Conservation (phyloP, 202 grass and related monocot species). For the Zoysia matrella region DNA sequence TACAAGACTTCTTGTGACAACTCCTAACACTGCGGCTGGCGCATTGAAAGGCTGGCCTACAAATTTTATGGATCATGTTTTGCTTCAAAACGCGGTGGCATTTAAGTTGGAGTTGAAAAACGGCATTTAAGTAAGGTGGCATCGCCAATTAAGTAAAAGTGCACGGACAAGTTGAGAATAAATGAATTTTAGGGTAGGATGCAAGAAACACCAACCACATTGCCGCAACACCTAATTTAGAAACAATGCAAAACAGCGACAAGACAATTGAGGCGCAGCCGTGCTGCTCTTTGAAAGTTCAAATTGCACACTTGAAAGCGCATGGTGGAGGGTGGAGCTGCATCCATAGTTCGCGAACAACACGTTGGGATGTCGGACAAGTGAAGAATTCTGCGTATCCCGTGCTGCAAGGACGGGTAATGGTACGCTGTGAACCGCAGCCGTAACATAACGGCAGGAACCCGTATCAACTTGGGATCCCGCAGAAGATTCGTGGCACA, state of each 20-base stretch:
- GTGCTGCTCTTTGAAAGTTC: not conserved
- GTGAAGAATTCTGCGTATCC: not conserved
- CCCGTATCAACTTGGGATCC: constrained; percentile 6
- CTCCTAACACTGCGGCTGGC: not conserved
- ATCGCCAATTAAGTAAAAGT: too few species aligned
- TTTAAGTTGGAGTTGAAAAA: too few species aligned
- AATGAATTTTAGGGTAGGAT: not conserved
- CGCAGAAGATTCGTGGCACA: not conserved
- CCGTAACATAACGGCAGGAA: not conserved
- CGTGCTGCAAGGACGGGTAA: not conserved
- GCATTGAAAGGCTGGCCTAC: too few species aligned
- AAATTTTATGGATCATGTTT: too few species aligned
- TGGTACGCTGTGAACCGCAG: not conserved
- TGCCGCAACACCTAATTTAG: not conserved
- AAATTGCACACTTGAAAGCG: constrained; percentile 15
- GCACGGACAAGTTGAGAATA: too few species aligned
- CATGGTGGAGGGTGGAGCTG: not conserved
- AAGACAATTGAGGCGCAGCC: not conserved
- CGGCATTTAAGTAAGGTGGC: too few species aligned
- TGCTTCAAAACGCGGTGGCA: too few species aligned
- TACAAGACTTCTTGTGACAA: not conserved
- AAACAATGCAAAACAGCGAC: too few species aligned
- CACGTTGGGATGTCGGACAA: not conserved
- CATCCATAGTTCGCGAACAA: not conserved
- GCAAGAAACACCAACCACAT: not conserved